Evolutionary conservation across 345 rosid species (phyloP).

Genomic region (Turritis glabra): DNA sequence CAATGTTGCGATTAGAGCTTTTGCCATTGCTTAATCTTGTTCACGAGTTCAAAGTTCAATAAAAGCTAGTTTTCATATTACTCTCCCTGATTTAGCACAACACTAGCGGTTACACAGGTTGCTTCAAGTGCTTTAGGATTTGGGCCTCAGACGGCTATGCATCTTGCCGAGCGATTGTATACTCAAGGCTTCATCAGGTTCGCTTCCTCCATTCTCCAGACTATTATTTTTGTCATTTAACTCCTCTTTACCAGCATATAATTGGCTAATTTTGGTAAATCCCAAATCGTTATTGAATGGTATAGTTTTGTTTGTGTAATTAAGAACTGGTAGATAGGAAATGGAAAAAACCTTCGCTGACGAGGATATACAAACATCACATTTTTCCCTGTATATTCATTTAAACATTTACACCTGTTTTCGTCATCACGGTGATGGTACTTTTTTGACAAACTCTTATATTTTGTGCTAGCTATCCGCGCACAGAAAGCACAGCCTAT

Average conservation of each 20-base stretch:
- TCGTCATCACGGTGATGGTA: conserved; percentile 1
- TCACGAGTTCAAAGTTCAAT: conserved; percentile 3
- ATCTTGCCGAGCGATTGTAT: conserved; percentile 85
- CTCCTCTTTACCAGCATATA: conserved; percentile 15
- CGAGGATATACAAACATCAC: conserved; percentile 4
- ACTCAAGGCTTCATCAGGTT: conserved; percentile 96
- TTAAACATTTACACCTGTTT: neutral
- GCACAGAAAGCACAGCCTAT: conserved; percentile 95
- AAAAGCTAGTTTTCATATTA: neutral
- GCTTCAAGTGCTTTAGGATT: conserved; percentile 94
- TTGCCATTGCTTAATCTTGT: conserved; percentile 10
- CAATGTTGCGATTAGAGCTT: neutral
- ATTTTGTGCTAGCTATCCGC: conserved; percentile 67
- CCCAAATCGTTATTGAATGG: neutral
- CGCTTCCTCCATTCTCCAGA: conserved; percentile 18
- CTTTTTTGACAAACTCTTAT: conserved; percentile 12
- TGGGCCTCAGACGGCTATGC: conserved; percentile 97
- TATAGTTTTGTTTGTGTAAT: neutral
- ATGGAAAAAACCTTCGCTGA: neutral
- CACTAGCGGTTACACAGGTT: conserved; percentile 51
- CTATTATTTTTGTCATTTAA: conserved; percentile 18
- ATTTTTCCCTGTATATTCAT: neutral
- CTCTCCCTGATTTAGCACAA: conserved; percentile 27
- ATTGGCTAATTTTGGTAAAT: neutral
- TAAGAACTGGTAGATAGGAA: neutral